phyloP scores from a whole-genome alignment of 2,329 filamentous ascomycete species.

The Colletotrichum limetticola region DNA sequence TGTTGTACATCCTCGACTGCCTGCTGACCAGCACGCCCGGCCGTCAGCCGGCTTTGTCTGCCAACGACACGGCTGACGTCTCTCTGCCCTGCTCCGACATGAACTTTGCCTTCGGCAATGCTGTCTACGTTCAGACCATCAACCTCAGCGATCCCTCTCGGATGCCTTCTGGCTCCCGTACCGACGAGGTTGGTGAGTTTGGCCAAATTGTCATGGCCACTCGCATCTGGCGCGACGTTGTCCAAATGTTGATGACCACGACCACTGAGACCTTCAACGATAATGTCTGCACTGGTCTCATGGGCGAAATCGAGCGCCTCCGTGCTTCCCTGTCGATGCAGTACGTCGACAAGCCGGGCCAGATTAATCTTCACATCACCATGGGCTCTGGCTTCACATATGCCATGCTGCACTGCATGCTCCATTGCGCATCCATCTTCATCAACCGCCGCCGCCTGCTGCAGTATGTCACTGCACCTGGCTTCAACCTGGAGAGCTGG shows the following conservation, averaged over 20 bases:
- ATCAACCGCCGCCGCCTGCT: constrained; percentile 69
- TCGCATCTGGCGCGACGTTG: constrained; percentile 70
- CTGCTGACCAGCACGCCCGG: constrained; percentile 71
- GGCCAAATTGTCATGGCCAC: constrained; percentile 70
- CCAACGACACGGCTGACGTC: constrained; percentile 65
- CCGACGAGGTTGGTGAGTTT: constrained; percentile 69
- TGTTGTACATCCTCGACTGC: constrained; percentile 72
- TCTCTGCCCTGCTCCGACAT: constrained; percentile 70
- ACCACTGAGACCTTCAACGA: constrained; percentile 64
- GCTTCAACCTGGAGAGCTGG: constrained; percentile 65
- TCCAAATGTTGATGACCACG: constrained; percentile 69
- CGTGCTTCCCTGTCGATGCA: constrained; percentile 67
- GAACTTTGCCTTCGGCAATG: constrained; percentile 71
- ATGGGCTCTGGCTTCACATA: constrained; percentile 73
- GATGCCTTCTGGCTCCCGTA: constrained; percentile 49
- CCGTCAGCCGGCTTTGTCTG: constrained; percentile 65
- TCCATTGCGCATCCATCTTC: constrained; percentile 71
- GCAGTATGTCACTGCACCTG: constrained; percentile 64
- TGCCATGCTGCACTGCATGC: constrained; percentile 70
- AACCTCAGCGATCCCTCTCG: constrained; percentile 52
- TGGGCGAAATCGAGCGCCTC: constrained; percentile 65
- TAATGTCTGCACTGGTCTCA: constrained; percentile 60
- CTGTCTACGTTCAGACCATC: constrained; percentile 68
- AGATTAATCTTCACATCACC: constrained; percentile 71
- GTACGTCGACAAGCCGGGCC: constrained; percentile 69